These are phyloP conservation scores for Exophiala aquamarina DNA, from an alignment of 2,329 filamentous ascomycete genomes.

Conservation along the genomic window DNA sequence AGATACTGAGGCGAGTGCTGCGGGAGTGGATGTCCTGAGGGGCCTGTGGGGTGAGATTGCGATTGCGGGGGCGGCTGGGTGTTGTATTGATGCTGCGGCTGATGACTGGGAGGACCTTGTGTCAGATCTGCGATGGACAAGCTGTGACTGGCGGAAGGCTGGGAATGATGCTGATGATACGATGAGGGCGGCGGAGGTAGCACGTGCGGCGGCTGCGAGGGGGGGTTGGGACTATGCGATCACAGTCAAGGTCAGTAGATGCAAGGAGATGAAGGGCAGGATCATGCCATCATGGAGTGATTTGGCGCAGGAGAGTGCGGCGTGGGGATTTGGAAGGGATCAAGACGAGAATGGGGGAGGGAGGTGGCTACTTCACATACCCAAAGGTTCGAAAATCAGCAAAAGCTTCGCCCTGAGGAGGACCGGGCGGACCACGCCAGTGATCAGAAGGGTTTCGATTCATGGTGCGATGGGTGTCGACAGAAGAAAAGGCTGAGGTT, in stretches of 20 bases:
- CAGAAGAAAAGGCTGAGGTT: constrained; percentile 4
- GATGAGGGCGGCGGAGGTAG: constrained; percentile 27
- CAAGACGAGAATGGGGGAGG: constrained; percentile 1
- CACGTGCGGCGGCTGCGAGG: constrained; percentile 37
- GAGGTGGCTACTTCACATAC: no score
- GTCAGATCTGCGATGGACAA: constrained; percentile 49
- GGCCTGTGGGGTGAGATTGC: constrained; percentile 21
- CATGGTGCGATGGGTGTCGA: constrained; percentile 12
- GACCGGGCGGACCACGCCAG: constrained; percentile 43
- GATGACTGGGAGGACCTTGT: constrained; percentile 41
- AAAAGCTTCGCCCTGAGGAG: constrained; percentile 28
- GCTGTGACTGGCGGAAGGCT: constrained; percentile 43
- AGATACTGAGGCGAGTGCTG: constrained; percentile 29
- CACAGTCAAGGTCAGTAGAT: constrained; percentile 2
- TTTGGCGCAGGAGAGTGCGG: not conserved
- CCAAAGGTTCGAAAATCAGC: constrained; percentile 33
- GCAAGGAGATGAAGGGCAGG: constrained; percentile 3
- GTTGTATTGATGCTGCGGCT: constrained; percentile 43
- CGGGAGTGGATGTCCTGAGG: constrained; percentile 19
- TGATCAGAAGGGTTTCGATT: constrained; percentile 26
- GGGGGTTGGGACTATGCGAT: constrained; percentile 31
- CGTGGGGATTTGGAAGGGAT: not conserved
- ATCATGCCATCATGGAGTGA: not conserved
- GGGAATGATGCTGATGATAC: constrained; percentile 34
- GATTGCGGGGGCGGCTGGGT: constrained; percentile 37